Conservation (phyloP, 768 basidiomycete genomes). For the Termitomyces sp. region DNA sequence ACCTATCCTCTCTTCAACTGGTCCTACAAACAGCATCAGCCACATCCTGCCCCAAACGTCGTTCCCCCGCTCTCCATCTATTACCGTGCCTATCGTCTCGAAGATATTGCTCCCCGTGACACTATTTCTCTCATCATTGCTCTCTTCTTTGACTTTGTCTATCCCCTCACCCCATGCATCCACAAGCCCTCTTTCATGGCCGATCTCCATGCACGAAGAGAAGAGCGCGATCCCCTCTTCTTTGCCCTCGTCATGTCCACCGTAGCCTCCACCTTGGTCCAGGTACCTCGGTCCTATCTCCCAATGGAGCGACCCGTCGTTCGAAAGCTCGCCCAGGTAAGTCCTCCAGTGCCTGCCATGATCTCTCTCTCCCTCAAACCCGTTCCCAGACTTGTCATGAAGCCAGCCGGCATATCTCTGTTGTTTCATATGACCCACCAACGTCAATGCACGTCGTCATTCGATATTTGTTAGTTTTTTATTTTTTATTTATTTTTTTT, state of each 20-base stretch:
- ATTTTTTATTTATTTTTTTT: background rate
- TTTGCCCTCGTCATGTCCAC: conserved; percentile 89
- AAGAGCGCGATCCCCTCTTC: conserved; percentile 87
- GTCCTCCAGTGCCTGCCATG: too few relatives aligned
- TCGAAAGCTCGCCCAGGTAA: conserved; percentile 67
- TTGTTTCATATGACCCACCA: conserved; percentile 79
- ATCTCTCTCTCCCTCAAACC: too few relatives aligned
- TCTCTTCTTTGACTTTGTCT: conserved; percentile 92
- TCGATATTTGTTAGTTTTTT: conserved; percentile 71
- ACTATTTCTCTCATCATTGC: conserved; percentile 78
- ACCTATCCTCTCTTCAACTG: conserved; percentile 65
- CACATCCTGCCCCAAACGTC: conserved; percentile 31
- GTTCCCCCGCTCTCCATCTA: conserved; percentile 67
- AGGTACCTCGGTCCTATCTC: conserved; percentile 83
- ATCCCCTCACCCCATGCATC: conserved; percentile 84
- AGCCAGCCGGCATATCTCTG: conserved; percentile 75
- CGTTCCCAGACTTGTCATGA: conserved; percentile 60
- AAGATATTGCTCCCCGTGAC: conserved; percentile 77
- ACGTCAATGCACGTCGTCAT: conserved; percentile 82
- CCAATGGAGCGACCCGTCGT: conserved; percentile 83
- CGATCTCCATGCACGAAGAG: conserved; percentile 73
- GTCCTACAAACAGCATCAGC: conserved; percentile 63
- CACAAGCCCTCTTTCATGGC: conserved; percentile 91
- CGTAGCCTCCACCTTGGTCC: conserved; percentile 81
- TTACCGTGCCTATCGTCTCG: conserved; percentile 70